phyloP scores from a whole-genome alignment of 352 stramenopile genomes.

The Phytopythium ostracodes region DNA sequence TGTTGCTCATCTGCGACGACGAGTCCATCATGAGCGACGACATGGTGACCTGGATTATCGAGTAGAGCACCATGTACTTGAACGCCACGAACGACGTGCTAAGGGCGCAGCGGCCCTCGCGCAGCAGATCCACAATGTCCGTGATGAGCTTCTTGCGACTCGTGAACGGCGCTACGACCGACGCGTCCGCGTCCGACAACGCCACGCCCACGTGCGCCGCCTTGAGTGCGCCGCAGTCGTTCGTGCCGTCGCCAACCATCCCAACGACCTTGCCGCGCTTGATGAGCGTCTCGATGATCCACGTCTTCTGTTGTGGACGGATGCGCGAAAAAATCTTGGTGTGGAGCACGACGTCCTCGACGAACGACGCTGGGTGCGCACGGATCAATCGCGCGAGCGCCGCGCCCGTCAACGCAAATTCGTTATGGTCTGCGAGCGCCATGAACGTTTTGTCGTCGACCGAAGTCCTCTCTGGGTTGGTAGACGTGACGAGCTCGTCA shows the following conservation, averaged over 20 bases:
- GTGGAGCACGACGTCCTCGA: constrained; percentile 47
- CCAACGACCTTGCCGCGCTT: constrained; percentile 42
- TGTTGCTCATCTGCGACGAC: constrained; percentile 68
- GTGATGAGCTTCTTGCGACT: constrained; percentile 78
- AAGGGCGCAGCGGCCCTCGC: constrained; percentile 87
- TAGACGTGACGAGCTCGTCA: constrained; percentile 38
- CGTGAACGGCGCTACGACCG: constrained; percentile 89
- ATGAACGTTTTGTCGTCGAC: constrained; percentile 48
- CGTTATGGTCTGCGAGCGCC: constrained; percentile 44
- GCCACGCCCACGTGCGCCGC: constrained; percentile 89
- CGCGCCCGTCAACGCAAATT: constrained; percentile 61
- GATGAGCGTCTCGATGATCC: constrained; percentile 73
- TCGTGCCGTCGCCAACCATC: constrained; percentile 76
- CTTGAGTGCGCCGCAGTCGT: constrained; percentile 90
- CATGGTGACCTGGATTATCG: constrained; percentile 81
- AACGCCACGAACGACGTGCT: constrained; percentile 88
- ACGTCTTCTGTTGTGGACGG: constrained; percentile 75
- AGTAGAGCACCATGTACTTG: constrained; percentile 93
- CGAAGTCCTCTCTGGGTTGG: constrained; percentile 25
- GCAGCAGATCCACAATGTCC: constrained; percentile 80
- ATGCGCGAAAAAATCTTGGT: constrained; percentile 74
- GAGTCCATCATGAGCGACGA: constrained; percentile 60
- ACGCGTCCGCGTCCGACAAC: constrained; percentile 87
- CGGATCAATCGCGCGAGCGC: constrained; percentile 47
- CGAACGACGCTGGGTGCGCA: constrained; percentile 25